These are phyloP conservation scores for Cryptococcus floricola DNA, from an alignment of 1,284 basidiomycete genomes.

Conservation along the genomic window DNA sequence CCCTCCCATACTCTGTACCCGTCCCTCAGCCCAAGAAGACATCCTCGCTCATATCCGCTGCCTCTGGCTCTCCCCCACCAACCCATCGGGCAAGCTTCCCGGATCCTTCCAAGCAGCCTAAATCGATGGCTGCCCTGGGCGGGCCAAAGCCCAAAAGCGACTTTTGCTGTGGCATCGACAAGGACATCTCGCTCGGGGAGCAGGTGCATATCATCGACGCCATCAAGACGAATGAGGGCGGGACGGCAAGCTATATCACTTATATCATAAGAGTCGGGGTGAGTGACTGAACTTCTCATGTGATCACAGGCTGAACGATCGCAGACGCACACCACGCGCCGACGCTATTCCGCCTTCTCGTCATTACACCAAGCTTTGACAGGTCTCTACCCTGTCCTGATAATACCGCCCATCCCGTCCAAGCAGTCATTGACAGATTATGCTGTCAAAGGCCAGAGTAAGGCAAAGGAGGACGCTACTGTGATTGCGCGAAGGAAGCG, in stretches of 20 bases:
- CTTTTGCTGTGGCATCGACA: constrained; percentile 46
- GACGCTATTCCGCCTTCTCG: constrained; percentile 97
- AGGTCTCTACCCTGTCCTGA: constrained; percentile 89
- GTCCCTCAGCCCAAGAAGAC: constrained; percentile 12
- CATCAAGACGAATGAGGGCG: constrained; percentile 84
- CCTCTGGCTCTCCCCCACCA: constrained; percentile 43
- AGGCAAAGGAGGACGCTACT: constrained; percentile 91
- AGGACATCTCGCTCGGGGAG: constrained; percentile 40
- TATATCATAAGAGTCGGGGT: constrained; percentile 92
- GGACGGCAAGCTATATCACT: constrained; percentile 84
- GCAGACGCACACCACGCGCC: constrained; percentile 75
- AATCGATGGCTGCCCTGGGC: constrained; percentile 27
- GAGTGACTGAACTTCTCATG: constrained; percentile 41
- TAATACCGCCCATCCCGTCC: constrained; percentile 95
- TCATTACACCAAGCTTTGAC: constrained; percentile 78
- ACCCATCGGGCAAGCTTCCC: constrained; percentile 47
- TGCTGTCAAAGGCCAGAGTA: constrained; percentile 85
- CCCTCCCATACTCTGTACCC: constrained; percentile 1
- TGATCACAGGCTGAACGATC: not conserved
- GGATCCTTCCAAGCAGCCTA: constrained; percentile 39
- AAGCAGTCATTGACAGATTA: constrained; percentile 96
- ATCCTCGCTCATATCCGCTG: constrained; percentile 32
- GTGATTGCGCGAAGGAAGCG: constrained; percentile 89
- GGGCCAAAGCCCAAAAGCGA: constrained; percentile 44
- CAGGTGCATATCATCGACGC: constrained; percentile 72